phyloP scores from a whole-genome alignment of 108 stramenopile genomes.

The Cyclotella kingstonii region DNA sequence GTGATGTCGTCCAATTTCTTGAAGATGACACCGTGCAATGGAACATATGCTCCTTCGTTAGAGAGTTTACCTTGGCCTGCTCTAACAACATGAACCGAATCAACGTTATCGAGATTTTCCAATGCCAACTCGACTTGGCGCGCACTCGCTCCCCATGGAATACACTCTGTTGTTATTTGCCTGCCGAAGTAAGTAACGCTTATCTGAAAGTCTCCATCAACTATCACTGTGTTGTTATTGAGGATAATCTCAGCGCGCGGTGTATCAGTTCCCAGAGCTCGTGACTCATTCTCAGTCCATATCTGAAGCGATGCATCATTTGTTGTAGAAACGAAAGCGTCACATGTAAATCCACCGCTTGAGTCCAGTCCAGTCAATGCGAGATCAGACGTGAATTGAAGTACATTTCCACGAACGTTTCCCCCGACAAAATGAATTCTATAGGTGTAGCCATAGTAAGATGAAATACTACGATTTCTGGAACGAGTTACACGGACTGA shows the following conservation, averaged over 20 bases:
- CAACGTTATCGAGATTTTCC: constrained; percentile 47
- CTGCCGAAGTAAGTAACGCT: constrained; percentile 30
- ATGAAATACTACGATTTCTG: constrained; percentile 48
- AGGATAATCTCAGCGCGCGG: constrained; percentile 39
- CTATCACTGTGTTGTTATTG: constrained; percentile 33
- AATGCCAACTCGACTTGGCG: constrained; percentile 42
- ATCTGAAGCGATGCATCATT: constrained; percentile 48
- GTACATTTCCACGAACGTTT: constrained; percentile 53
- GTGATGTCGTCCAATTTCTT: constrained; percentile 1
- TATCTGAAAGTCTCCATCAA: constrained; percentile 42
- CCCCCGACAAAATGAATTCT: constrained; percentile 53
- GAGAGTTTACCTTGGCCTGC: constrained; percentile 45
- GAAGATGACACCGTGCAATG: constrained; percentile 8
- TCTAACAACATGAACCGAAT: constrained; percentile 56
- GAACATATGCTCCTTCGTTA: neutral
- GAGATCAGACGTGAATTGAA: constrained; percentile 29
- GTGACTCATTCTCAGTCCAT: constrained; percentile 41
- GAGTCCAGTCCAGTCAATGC: constrained; percentile 39
- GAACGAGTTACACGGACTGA: constrained; percentile 45
- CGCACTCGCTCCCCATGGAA: constrained; percentile 60
- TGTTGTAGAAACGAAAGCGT: constrained; percentile 40
- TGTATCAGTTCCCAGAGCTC: constrained; percentile 56
- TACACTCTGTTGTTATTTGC: constrained; percentile 42
- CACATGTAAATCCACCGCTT: constrained; percentile 35
- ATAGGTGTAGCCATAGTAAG: constrained; percentile 62